phyloP scores from a whole-genome alignment of 2,329 filamentous ascomycete species.

The Trichoderma lentiforme region DNA sequence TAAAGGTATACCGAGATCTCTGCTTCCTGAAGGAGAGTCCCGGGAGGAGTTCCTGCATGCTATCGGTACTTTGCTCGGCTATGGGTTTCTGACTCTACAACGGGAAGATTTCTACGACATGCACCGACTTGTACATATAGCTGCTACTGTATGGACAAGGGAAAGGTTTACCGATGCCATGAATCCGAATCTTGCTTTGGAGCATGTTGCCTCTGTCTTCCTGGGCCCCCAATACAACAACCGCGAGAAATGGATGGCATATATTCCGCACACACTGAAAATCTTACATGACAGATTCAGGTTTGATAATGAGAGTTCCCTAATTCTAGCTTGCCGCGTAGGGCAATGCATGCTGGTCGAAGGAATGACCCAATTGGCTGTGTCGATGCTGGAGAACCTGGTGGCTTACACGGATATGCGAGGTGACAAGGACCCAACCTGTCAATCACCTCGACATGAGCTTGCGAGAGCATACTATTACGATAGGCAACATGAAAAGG shows the following conservation, averaged over 20 bases:
- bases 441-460: neutral
- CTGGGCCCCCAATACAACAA: neutral
- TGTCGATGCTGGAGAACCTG: neutral
- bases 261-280: slow-evolving; percentile 1
- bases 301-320: neutral
- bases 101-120: slow-evolving; percentile 27
- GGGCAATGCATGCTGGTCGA: neutral
- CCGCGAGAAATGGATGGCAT: neutral
- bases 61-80: slow-evolving; percentile 28
- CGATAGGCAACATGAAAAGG: neutral
- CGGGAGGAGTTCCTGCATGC: slow-evolving; percentile 16
- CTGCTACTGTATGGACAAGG: slow-evolving; percentile 23
- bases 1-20: slow-evolving; percentile 34
- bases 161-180: neutral
- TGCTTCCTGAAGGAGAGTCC: slow-evolving; percentile 26
- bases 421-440: slow-evolving; percentile 3
- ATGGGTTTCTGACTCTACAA: slow-evolving; percentile 26
- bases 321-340: neutral
- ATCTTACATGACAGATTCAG: neutral
- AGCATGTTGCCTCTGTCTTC: neutral
- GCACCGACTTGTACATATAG: slow-evolving; percentile 30
- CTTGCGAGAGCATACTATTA: neutral
- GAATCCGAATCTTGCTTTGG: neutral
- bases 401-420: slow-evolving; percentile 9
- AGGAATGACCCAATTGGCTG: neutral